Base-by-base conservation (phyloP, 768 basidiomycete species). In the Rhodotorula toruloides region DNA sequence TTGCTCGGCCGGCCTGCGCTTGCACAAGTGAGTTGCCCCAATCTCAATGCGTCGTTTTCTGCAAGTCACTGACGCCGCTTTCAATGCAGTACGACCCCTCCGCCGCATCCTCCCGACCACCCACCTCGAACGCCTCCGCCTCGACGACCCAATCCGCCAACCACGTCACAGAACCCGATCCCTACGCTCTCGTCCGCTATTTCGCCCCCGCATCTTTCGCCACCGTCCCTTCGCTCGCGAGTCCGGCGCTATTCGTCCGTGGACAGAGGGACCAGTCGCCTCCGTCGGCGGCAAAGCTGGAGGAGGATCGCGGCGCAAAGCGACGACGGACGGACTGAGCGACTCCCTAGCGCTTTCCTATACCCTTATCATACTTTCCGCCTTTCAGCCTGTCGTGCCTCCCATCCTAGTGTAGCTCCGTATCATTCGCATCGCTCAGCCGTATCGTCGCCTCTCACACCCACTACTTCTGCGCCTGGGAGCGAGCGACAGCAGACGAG, bases 1-100 rank as follows among this genome's bases (percentile, higher is more conserved):
- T 6, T 60, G 6, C 56, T 72, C 19, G 70, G 70, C 44, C 49
- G 48, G 43, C 70, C 70, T 0, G 56, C 66, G 2, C 53, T 72
- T 36, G 71, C 71, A 11, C 64, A 54, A 62, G 69, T 70, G 22
- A 34, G 60, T 52, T 44, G 9, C 29, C n/a, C 21, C 9, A 31
- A 12, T 34, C 44, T 47, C 27, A 29, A n/a, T 19, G 11, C 19
- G 3, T n/a, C 11, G 44, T 39, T 37, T n/a, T 3, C 10, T 22
- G 48, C 6, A 12, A 40, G 36, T 22, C 4, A 16, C 49, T 34
- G 31, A 43, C 43, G 21, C 7, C 4, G 4, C 19, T 27, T 1
- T 12, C 32, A 6, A 3, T 4, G 2, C 27, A 58, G 63, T 46
- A 52, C 49, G 56, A 58, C 29, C 43, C 63, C 27, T 22, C 16